Evolutionary conservation across 306 rosid genomes (phyloP), one percentile per base, ranked within the genome.

Genomic region (Sophora flavescens): DNA sequence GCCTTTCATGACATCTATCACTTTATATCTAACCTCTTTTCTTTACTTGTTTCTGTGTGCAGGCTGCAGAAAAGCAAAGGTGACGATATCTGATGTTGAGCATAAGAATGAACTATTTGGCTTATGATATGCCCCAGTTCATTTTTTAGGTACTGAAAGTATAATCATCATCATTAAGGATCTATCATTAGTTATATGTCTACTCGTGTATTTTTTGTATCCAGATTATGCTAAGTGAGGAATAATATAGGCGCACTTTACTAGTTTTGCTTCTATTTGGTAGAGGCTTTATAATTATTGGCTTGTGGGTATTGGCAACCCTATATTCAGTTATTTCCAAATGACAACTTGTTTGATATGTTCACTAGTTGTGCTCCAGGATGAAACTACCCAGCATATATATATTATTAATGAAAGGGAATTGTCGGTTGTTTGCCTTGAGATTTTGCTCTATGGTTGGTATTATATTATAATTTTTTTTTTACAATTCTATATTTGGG

Each of bases 31-130:
- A 50, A 74, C 75, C 70, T 53, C 30, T 47, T 70, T 72, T 75
- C 16, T 41, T 44, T n/a, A n/a, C 68, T 78, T 76, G 54, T 73
- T 28, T 72, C 17, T 87, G 66, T 74, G 64, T 83, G 81, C 84
- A 93, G 97, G 97, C 92, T 58, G 91, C 92, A 1, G 87, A 86
- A 76, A 90, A 81, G 83, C 85, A 80, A 82, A 84, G 50, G 6
- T 78, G 85, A 84, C 2, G 28, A 3, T 33, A 26, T 45, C 33
- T 58, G 44, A 22, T 33, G 59, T 42, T 63, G 14, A 75, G 72
- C 76, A 42, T 48, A 57, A 28, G 36, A 54, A 10, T 63, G 8
- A 65, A 56, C 45, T 65, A 39, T 62, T 70, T 79, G 86, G 71
- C 59, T 44, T 53, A 65, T 33, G 74, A 22, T 58, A 52, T 52